Evolutionary conservation across 371 early-diverging fungal genomes (phyloP), one percentile per base, ranked within the genome.

Genomic region (Mortierella sp.): DNA sequence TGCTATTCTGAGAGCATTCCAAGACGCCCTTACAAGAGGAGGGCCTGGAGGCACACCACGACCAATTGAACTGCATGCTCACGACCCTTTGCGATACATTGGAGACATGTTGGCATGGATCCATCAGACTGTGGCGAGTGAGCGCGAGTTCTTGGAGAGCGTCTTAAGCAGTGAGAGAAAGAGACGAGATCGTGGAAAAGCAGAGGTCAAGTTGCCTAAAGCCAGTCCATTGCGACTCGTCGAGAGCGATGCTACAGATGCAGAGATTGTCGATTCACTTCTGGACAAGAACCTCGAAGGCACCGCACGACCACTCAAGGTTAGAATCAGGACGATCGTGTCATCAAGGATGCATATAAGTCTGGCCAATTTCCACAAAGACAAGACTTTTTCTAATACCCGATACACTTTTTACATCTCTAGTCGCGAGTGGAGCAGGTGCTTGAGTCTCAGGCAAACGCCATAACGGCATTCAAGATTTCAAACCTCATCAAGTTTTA

Each of bases 31-130:
- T 50, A 96, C 95, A 1, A 89, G 94, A 54, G 98, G 98, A n/a
- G 97, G 96, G 1, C 96, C 95, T 14, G 92, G 93, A 47, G 97
- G 97, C 2, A 91, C 93, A 16, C 96, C 97, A 21, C 88, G 97
- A 45, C 98, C 99, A 0, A 97, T 98, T 72, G 99, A 99, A 81
- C 80, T 97, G 6, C 96, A 97, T 83, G 97, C 98, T 0, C 96
- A 95, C 70, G 98, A 99, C 81, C 95, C 98, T 2, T 83, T 95
- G 75, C 90, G 98, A 45, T 98, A 98, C 81, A 92, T 95, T 70
- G 98, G 98, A 14, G 99, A 98, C 79, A 97, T 98, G 96, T 88
- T 98, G 19, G 98, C 98, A 1, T 99, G 98, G 98, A 84, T 97
- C 1, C 99, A 99, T 91, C 98, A 98, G 89, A 94, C 97, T 0